These are phyloP conservation scores for Cryphonectria parasitica DNA, from an alignment of 2,329 filamentous ascomycete genomes.

Conservation along the genomic window DNA sequence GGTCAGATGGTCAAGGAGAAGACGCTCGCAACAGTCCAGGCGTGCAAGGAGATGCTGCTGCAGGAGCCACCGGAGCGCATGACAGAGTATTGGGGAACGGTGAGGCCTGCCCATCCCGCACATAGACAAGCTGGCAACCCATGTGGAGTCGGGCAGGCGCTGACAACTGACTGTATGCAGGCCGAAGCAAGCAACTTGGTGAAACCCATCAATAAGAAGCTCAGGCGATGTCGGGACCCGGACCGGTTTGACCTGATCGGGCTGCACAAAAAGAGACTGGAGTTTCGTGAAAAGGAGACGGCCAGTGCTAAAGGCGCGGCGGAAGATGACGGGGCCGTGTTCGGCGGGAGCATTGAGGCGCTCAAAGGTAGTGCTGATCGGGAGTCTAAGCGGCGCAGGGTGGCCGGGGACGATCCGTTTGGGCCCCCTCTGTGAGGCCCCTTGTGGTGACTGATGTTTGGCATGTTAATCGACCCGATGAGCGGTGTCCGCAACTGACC, in stretches of 20 bases:
- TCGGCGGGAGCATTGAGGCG: conserved; percentile 44
- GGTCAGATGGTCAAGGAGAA: conserved; percentile 30
- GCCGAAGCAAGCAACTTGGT: conserved; percentile 53
- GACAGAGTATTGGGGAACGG: conserved; percentile 57
- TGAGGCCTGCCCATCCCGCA: conserved; percentile 37
- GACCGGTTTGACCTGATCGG: conserved; percentile 74
- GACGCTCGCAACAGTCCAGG: conserved; percentile 44
- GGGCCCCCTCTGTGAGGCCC: conserved; percentile 45
- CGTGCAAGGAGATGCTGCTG: conserved; percentile 58
- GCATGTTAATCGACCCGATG: background rate
- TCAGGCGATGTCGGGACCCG: conserved; percentile 75
- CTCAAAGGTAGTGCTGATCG: conserved; percentile 34
- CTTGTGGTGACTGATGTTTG: background rate
- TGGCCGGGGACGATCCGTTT: conserved; percentile 52
- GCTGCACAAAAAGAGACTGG: conserved; percentile 66
- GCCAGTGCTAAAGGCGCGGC: conserved; percentile 36
- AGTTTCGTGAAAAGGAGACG: conserved; percentile 46
- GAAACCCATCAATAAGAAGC: conserved; percentile 66
- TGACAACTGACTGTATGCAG: conserved; percentile 43
- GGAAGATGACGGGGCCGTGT: conserved; percentile 50
- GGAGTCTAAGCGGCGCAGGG: conserved; percentile 52
- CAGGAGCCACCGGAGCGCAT: conserved; percentile 61
- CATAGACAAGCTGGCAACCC: conserved; percentile 17
- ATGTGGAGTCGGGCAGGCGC: conserved; percentile 12
- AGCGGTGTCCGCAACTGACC: background rate